phyloP scores from a whole-genome alignment of 257 asterid species.

The Nicotiana benthamiana region DNA sequence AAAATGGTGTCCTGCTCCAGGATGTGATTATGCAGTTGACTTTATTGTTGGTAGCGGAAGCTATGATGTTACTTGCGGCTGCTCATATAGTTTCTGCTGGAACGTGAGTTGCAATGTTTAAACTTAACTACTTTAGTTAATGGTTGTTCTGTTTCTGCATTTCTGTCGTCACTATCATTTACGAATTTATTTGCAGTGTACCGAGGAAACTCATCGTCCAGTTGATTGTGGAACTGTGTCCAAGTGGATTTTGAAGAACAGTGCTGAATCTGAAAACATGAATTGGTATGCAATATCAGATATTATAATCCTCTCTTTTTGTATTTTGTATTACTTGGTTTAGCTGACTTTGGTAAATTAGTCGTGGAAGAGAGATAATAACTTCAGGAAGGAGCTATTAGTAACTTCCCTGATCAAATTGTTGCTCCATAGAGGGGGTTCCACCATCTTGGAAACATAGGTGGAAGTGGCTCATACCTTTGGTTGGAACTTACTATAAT shows the following conservation, averaged over 20 bases:
- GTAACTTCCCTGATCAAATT: neutral
- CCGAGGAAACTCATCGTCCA: slow-evolving; percentile 54
- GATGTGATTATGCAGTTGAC: slow-evolving; percentile 89
- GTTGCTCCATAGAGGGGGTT: neutral
- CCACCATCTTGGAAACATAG: neutral
- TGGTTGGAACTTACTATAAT: neutral
- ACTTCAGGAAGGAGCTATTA: neutral
- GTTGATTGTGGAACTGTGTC: slow-evolving; percentile 55
- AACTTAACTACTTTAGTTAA: neutral
- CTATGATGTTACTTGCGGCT: slow-evolving; percentile 73
- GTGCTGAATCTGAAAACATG: slow-evolving; percentile 54
- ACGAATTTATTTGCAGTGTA: slow-evolving; percentile 26
- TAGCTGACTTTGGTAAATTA: neutral
- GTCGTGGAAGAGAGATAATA: neutral
- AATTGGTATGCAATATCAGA: slow-evolving; percentile 30
- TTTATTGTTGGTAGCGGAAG: slow-evolving; percentile 78
- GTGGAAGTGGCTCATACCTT: neutral
- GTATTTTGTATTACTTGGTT: neutral
- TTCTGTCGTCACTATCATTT: neutral
- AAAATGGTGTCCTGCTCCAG: slow-evolving; percentile 98
- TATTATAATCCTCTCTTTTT: neutral
- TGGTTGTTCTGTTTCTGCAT: slow-evolving; percentile 5
- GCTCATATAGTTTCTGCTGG: slow-evolving; percentile 89
- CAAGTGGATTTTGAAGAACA: slow-evolving; percentile 46
- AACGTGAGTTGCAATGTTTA: slow-evolving; percentile 44